Evolutionary conservation across 306 rosid genomes (phyloP), one percentile per base, ranked within the genome.

Genomic region (Prunus mongolica): DNA sequence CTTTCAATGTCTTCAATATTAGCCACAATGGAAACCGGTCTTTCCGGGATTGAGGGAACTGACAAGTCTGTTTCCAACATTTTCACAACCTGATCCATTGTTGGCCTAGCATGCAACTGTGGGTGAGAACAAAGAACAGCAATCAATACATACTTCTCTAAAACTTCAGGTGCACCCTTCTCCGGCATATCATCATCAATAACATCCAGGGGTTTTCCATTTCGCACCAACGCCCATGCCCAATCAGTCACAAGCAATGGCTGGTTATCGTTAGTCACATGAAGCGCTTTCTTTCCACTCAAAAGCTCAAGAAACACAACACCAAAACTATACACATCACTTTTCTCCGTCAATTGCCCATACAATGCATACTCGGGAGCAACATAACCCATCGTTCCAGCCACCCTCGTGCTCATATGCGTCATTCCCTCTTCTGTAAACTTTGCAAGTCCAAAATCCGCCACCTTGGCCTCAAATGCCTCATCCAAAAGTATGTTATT

Each of bases 321-420:
- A 28, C 99, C 99, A 49, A 79, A 95, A 78, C 97, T 89, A 49
- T 87, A 95, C 61, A 95, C 97, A 62, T 95, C 99, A 71, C 96
- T 95, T 45, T 96, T 87, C 84, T 90, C 99, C 0, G 99, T 89
- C 87, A 95, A 84, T 32, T 95, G 99, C 3, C 99, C 99, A 50
- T 95, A 95, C 79, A 95, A 80, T 0, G 97, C 99, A 67, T 95
- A 95, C 85, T 95, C 99, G 0, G 99, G 99, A 41, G 99, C 97
- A 49, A 95, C 92, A 89, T 92, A 95, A 9, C 99, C 97, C 97
- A 95, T 84, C 0, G 99, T 95, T 28, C 99, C 99, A 4, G 99
- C 99, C 0, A 95, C 99, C 72, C 99, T 86, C 0, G 99, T 95
- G 80, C 99, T 95, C 93, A 95, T 65, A 66, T 95, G 99, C 0